These are phyloP conservation scores for Xenoacremonium recifei DNA, from an alignment of 2,329 filamentous ascomycete species.

Conservation along the genomic window DNA sequence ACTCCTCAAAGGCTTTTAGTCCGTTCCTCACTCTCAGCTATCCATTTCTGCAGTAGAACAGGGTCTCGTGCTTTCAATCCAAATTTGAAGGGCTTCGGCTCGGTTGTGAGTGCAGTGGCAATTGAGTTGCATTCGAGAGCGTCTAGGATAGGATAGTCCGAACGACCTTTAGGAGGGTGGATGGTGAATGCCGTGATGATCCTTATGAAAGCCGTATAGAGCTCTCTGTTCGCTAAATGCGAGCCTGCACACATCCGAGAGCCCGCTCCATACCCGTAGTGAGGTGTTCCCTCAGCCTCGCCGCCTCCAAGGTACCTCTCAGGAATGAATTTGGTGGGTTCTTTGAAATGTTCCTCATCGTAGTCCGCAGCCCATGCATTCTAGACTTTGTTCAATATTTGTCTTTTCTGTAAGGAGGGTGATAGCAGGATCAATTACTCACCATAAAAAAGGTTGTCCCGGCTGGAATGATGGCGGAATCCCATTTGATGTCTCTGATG, in stretches of 20 bases:
- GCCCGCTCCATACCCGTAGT: background rate
- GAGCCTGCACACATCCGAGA: background rate
- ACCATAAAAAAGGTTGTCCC: background rate
- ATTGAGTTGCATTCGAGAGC: background rate
- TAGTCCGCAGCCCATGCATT: background rate
- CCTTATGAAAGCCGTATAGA: background rate
- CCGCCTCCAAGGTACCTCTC: background rate
- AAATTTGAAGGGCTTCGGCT: background rate
- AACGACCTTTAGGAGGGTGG: background rate
- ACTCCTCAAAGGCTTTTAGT: too few species aligned
- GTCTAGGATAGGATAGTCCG: background rate
- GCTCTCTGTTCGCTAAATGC: background rate
- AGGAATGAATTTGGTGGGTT: background rate
- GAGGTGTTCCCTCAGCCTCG: background rate
- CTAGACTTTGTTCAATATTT: background rate
- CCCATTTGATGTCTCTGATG: background rate
- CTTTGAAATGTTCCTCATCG: background rate
- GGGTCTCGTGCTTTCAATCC: too few species aligned
- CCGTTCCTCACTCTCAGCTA: too few species aligned
- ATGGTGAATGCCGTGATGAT: background rate
- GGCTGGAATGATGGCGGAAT: background rate
- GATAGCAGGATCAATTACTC: background rate
- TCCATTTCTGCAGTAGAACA: too few species aligned
- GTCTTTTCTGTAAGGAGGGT: background rate
- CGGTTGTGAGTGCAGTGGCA: background rate